phyloP scores from a whole-genome alignment of 2,329 filamentous ascomycete genomes.

The Cladophialophora yegresii region DNA sequence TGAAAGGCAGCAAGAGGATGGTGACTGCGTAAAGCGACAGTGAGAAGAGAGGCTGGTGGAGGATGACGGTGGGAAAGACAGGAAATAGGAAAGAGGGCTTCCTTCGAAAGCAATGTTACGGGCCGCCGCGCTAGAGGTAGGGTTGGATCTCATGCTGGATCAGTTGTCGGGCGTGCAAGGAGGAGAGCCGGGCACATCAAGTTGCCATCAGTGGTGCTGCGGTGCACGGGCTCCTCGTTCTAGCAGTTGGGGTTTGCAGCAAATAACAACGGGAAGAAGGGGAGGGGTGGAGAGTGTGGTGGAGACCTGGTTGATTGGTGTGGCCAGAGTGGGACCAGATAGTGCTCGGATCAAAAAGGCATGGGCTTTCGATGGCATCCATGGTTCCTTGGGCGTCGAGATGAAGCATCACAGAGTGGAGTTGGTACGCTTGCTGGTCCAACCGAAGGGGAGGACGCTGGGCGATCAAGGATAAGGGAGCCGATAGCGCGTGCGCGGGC shows the following conservation, averaged over 20 bases:
- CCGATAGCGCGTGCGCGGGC: constrained; percentile 8
- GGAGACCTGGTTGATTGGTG: constrained; percentile 13
- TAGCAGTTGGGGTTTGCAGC: constrained; percentile 9
- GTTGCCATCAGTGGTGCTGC: constrained; percentile 14
- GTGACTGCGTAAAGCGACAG: constrained; percentile 1
- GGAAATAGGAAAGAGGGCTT: constrained; percentile 18
- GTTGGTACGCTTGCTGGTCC: constrained; percentile 2
- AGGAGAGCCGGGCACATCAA: constrained; percentile 17
- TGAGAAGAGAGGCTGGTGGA: constrained; percentile 15
- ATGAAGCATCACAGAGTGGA: constrained; percentile 15
- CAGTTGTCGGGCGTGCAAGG: constrained; percentile 17
- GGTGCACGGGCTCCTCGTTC: constrained; percentile 14
- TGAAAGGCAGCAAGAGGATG: constrained; percentile 6
- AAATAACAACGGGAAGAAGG: constrained; percentile 2
- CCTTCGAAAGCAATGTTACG: constrained; percentile 17
- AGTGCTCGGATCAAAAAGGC: constrained; percentile 18
- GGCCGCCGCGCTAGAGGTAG: constrained; percentile 17
- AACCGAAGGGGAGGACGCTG: constrained; percentile 1
- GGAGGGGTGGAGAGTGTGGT: background rate
- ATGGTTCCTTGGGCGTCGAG: constrained; percentile 18
- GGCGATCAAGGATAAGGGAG: constrained; percentile 18
- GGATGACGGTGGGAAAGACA: constrained; percentile 18
- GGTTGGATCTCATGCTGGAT: constrained; percentile 21
- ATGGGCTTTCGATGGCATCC: constrained; percentile 11
- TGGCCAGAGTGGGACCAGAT: constrained; percentile 11